Percentiles rank a stretch among this genome's conserved stretches.
Conservation (phyloP, 148 eudicot species). For the Euryodendron excelsum region DNA sequence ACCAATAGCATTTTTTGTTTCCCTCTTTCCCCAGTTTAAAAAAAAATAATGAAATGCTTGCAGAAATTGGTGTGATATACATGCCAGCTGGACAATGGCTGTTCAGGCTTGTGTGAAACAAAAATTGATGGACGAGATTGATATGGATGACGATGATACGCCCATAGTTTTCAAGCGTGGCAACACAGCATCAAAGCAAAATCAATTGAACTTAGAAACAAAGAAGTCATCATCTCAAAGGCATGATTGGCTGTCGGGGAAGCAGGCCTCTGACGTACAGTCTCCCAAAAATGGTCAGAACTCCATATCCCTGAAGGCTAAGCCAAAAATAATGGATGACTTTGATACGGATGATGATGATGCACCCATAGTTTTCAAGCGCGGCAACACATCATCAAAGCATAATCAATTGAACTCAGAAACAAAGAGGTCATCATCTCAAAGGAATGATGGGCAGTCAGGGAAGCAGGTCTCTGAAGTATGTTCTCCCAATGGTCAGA, state of each 20-base stretch:
- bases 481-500: slow-evolving; percentile 42
- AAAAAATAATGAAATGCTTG: neutral
- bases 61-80: slow-evolving; percentile 20
- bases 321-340: slow-evolving; percentile 36
- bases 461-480: slow-evolving; percentile 40
- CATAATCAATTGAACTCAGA: slow-evolving; percentile 38
- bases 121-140: slow-evolving; percentile 40
- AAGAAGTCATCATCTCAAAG: slow-evolving; percentile 43
- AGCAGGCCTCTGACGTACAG: slow-evolving; percentile 35
- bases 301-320: slow-evolving; percentile 43
- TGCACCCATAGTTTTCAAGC: slow-evolving; percentile 66
- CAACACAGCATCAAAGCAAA: slow-evolving; percentile 38
- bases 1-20: neutral
- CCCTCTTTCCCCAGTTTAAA: neutral
- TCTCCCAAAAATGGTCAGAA: slow-evolving; percentile 41
- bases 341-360: slow-evolving; percentile 68
- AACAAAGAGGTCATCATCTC: slow-evolving; percentile 40
- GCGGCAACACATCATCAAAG: slow-evolving; percentile 43
- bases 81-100: slow-evolving; percentile 37
- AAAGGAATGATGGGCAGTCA: slow-evolving; percentile 45
- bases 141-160: slow-evolving; percentile 60
- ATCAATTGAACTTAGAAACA: slow-evolving; percentile 34
- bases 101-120: slow-evolving; percentile 46
- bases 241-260: slow-evolving; percentile 49
- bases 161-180: slow-evolving; percentile 76